Evolutionary conservation across 768 basidiomycete genomes (phyloP).

Genomic region (Epithele typhae): DNA sequence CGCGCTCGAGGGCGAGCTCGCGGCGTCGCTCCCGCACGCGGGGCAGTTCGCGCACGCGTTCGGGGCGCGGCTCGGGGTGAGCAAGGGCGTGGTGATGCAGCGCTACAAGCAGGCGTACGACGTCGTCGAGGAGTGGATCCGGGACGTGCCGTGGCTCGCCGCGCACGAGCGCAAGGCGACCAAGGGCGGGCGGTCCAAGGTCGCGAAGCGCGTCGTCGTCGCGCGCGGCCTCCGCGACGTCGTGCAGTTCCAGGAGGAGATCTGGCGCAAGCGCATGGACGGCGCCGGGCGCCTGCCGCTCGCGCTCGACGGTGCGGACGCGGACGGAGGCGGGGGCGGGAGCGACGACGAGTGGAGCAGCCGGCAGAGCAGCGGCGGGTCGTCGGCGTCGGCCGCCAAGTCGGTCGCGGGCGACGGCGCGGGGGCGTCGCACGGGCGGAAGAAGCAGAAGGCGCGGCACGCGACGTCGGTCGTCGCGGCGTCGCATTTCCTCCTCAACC

Average conservation of each 20-base stretch:
- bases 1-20: conserved; percentile 63
- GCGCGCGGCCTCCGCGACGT: conserved; percentile 68
- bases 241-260: conserved; percentile 61
- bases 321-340: conserved; percentile 15
- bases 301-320: conserved; percentile 33
- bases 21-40: conserved; percentile 47
- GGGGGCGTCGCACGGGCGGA: conserved; percentile 14
- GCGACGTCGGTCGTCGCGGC: conserved; percentile 38
- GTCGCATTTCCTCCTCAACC: conserved; percentile 55
- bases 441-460: conserved; percentile 29
- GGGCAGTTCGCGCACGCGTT: conserved; percentile 55
- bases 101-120: conserved; percentile 68
- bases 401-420: neutral
- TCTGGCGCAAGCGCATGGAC: conserved; percentile 43
- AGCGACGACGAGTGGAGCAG: conserved; percentile 8
- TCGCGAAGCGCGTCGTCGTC: conserved; percentile 58
- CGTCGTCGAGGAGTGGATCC: conserved; percentile 52
- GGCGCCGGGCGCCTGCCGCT: conserved; percentile 32
- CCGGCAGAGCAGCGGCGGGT: conserved; percentile 1
- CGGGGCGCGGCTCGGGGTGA: conserved; percentile 45
- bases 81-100: conserved; percentile 54
- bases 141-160: conserved; percentile 71
- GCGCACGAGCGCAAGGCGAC: conserved; percentile 39
- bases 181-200: conserved; percentile 43
- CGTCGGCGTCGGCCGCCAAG: neutral